Percentiles rank a stretch among this genome's conserved stretches.
Conservation (phyloP, 2,329 filamentous ascomycete genomes). For the Rhinocladiella mackenziei region DNA sequence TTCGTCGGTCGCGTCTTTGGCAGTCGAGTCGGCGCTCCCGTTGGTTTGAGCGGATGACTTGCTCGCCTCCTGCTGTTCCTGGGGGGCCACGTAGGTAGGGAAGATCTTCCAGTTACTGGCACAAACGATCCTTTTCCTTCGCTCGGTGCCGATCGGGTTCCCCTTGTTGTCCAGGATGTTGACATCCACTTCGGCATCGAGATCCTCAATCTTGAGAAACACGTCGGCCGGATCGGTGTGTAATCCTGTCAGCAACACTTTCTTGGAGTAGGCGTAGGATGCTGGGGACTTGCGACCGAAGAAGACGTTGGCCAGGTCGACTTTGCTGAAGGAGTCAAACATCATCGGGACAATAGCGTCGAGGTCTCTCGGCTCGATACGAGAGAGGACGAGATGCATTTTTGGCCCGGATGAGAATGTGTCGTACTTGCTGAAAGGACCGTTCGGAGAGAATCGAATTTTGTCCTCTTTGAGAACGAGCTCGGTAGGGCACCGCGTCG, state of each 20-base stretch:
- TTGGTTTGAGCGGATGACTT: neutral
- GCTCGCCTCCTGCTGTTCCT: conserved; percentile 4
- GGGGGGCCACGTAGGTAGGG: conserved; percentile 13
- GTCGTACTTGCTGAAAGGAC: too few relatives aligned
- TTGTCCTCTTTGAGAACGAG: too few relatives aligned
- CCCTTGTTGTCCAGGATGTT: conserved; percentile 15
- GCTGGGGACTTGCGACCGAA: conserved; percentile 12
- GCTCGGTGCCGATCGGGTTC: conserved; percentile 9
- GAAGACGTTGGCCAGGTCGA: conserved; percentile 15
- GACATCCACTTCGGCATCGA: conserved; percentile 8
- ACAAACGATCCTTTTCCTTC: conserved; percentile 13
- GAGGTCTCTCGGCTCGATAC: conserved; percentile 14
- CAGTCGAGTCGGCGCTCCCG: neutral
- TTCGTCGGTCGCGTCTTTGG: neutral
- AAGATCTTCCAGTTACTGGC: conserved; percentile 21
- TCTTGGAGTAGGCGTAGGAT: conserved; percentile 13
- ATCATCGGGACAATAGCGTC: conserved; percentile 17
- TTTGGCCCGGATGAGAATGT: conserved; percentile 2
- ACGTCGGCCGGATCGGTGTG: conserved; percentile 16
- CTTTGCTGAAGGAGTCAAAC: conserved; percentile 14
- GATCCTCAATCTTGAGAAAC: conserved; percentile 18
- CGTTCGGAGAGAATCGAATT: neutral
- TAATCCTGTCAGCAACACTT: conserved; percentile 7
- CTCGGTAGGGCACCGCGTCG: too few relatives aligned
- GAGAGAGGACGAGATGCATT: conserved; percentile 20